A percentile compares a stretch with the other conserved stretches of the same genome.
Evolutionary conservation across 2,329 filamentous ascomycete genomes (phyloP).

Genomic region (Rutstroemia sp.): DNA sequence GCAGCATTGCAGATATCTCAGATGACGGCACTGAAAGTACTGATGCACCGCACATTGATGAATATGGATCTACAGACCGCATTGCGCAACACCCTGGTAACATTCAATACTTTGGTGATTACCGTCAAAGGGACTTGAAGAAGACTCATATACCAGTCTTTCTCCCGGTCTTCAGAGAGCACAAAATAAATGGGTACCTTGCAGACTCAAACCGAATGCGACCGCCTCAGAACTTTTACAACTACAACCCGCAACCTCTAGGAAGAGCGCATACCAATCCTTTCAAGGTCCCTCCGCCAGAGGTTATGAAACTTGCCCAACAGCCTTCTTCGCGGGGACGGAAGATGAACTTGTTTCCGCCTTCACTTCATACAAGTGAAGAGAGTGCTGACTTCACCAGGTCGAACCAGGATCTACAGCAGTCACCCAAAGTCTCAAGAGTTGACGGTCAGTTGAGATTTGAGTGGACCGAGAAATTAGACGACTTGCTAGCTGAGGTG

Average conservation of each 20-base stretch:
- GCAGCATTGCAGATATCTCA: constrained; percentile 27
- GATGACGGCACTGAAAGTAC: constrained; percentile 13
- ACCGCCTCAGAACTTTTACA: constrained; percentile 11
- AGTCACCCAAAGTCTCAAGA: not conserved
- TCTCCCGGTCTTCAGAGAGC: constrained; percentile 20
- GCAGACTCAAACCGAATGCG: constrained; percentile 22
- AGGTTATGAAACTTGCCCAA: constrained; percentile 10
- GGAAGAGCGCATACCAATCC: constrained; percentile 22
- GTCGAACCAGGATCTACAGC: not conserved
- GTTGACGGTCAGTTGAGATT: constrained; percentile 2
- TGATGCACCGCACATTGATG: constrained; percentile 13
- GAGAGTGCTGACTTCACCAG: constrained; percentile 10
- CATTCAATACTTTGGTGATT: constrained; percentile 19
- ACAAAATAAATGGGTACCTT: constrained; percentile 27
- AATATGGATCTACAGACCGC: constrained; percentile 23
- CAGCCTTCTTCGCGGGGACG: not conserved
- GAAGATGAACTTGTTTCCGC: constrained; percentile 4
- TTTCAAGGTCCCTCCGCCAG: constrained; percentile 23
- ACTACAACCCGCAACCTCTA: constrained; percentile 17
- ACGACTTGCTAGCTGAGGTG: constrained; percentile 14
- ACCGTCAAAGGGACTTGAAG: constrained; percentile 26
- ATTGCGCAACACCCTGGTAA: constrained; percentile 25
- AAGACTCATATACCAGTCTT: constrained; percentile 22
- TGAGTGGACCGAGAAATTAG: constrained; percentile 17
- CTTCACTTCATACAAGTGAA: constrained; percentile 7